A percentile compares a stretch with the other conserved stretches of the same genome.
Conservation (phyloP, 2,329 filamentous ascomycete genomes). For the Fusarium palustre region DNA sequence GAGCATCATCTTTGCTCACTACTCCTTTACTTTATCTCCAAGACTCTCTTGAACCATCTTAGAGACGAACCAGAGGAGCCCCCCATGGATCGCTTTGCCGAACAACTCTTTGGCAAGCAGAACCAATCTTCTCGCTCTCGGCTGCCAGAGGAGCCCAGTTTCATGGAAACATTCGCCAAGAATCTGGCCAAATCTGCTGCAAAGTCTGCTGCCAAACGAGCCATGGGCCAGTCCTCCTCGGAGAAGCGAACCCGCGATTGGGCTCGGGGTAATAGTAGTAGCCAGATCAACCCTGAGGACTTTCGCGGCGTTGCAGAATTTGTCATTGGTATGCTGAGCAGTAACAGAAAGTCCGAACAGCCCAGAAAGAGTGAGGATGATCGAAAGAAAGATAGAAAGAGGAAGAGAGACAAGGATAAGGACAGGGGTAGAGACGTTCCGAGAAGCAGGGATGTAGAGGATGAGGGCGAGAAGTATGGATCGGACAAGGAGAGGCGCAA, state of each 20-base stretch:
- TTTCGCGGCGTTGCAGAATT: constrained; percentile 42
- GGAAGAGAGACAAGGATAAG: constrained; percentile 33
- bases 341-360: constrained; percentile 23
- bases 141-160: constrained; percentile 32
- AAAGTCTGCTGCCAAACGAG: constrained; percentile 42
- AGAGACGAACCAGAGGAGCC: constrained; percentile 1
- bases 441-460: constrained; percentile 15
- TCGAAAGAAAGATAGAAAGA: constrained; percentile 30
- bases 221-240: constrained; percentile 32
- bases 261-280: constrained; percentile 9
- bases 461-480: constrained; percentile 31
- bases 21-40: constrained; percentile 40
- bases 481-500: constrained; percentile 38
- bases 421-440: constrained; percentile 21
- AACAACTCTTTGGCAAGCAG: constrained; percentile 42
- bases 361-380: constrained; percentile 21
- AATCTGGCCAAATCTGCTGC: constrained; percentile 44
- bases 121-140: constrained; percentile 23
- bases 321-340: constrained; percentile 40
- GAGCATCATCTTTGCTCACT: constrained; percentile 38
- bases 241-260: constrained; percentile 27
- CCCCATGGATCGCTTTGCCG: constrained; percentile 42
- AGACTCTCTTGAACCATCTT: constrained; percentile 33
- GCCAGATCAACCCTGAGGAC: constrained; percentile 40
- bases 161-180: constrained; percentile 43